A percentile compares a stretch with the other conserved stretches of the same genome.
These are phyloP conservation scores for Phoma sp. DNA, from an alignment of 2,329 filamentous ascomycete genomes.

Conservation along the genomic window DNA sequence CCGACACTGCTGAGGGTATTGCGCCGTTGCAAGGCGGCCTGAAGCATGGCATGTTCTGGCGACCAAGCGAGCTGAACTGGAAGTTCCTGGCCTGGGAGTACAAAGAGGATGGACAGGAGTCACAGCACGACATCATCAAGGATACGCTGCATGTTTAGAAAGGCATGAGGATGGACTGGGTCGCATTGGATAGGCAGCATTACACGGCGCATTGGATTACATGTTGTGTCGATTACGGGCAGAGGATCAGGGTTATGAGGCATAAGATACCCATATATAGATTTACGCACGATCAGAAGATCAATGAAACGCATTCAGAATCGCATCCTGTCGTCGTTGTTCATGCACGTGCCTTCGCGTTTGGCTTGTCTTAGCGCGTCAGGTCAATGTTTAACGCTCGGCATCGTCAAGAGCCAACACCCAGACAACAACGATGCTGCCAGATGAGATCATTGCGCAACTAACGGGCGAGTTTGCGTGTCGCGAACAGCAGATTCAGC, in stretches of 20 bases:
- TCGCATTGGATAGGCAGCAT: slow-evolving; percentile 36
- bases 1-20: slow-evolving; percentile 60
- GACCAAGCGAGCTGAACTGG: slow-evolving; percentile 80
- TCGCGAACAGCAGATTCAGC: slow-evolving; percentile 57
- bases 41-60: slow-evolving; percentile 70
- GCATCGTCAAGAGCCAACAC: neutral
- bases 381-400: neutral
- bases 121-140: slow-evolving; percentile 21
- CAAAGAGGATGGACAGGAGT: slow-evolving; percentile 45
- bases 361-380: slow-evolving; percentile 24
- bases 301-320: neutral
- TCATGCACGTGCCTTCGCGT: slow-evolving; percentile 34
- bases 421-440: slow-evolving; percentile 42
- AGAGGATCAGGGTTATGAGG: slow-evolving; percentile 2
- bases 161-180: neutral
- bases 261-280: slow-evolving; percentile 19
- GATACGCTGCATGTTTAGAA: slow-evolving; percentile 44
- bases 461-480: slow-evolving; percentile 51
- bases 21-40: slow-evolving; percentile 35
- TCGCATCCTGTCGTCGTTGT: neutral
- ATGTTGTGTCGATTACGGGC: slow-evolving; percentile 15
- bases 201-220: slow-evolving; percentile 32
- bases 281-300: slow-evolving; percentile 3
- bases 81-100: slow-evolving; percentile 83
- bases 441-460: slow-evolving; percentile 45